Evolutionary conservation across 2,329 filamentous ascomycete genomes (phyloP), one percentile per base, ranked within the genome.

Genomic region (Hyphodiscus sp.): DNA sequence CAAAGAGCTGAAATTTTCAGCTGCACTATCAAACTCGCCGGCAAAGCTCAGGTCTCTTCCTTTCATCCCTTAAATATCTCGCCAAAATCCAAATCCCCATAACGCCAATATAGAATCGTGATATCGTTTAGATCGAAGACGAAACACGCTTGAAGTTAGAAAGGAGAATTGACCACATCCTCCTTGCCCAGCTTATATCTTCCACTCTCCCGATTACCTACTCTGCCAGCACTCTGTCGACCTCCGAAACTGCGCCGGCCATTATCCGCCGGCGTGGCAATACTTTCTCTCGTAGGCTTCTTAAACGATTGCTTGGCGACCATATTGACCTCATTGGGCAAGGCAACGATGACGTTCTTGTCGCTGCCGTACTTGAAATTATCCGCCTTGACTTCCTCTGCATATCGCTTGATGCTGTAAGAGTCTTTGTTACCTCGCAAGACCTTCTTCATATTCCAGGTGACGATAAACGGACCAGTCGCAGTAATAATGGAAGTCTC

Each of bases 251-350:
- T 76, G 53, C 77, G 73, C 18, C 77, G 71, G 52, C 67, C 68
- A 56, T 64, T 68, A 65, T 74, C 76, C 45, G 72, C 74, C 58
- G 70, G 73, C 49, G 62, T 84, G 70, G 38, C 81, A 69, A 99
- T 97, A 70, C 91, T 96, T 75, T 99, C 91, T 41, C 94, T 78
- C 0, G 94, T 97, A 1, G 92, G 91, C 66, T 85, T 85, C 76
- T 89, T 89, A 67, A 99, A 80, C 53, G 83, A 86, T 63, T 86
- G 81, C 71, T 92, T 91, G 45, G 86, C 87, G 13, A 99, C 89
- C 91, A 97, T 97, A 71, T 96, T 95, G 62, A 99, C 94, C 70
- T 97, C 91, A 68, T 99, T 96, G 1, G 94, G 91, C 59, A 99
- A 75, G 0, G 94, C 94, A 38, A 99, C 92, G 65, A 99, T 96